Evolutionary conservation across 2,329 filamentous ascomycete genomes (phyloP).

Genomic region (Colletotrichum tanaceti): DNA sequence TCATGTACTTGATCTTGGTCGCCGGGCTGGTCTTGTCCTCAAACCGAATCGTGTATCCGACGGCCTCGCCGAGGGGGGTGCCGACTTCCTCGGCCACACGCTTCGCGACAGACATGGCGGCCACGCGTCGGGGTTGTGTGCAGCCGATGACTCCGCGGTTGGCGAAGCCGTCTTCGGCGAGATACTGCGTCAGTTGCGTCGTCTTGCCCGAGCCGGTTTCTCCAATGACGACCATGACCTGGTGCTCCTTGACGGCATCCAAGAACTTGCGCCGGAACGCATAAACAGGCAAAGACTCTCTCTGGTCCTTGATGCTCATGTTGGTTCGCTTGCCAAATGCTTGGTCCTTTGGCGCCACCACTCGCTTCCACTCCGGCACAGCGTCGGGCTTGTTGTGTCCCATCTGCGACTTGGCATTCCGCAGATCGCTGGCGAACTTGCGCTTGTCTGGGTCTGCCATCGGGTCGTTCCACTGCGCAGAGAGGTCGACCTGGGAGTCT

Average conservation of each 20-base stretch:
- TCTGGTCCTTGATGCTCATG: slow-evolving; percentile 94
- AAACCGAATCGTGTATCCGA: slow-evolving; percentile 97
- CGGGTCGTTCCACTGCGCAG: slow-evolving; percentile 95
- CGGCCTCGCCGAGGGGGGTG: slow-evolving; percentile 88
- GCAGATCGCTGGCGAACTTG: slow-evolving; percentile 89
- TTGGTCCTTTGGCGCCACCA: slow-evolving; percentile 81
- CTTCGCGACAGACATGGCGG: slow-evolving; percentile 97
- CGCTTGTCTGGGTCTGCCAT: slow-evolving; percentile 88
- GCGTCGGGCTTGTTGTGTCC: slow-evolving; percentile 69
- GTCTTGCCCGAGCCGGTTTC: slow-evolving; percentile 98
- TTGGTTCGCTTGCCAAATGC: slow-evolving; percentile 87
- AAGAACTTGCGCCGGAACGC: slow-evolving; percentile 89
- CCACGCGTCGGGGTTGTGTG: slow-evolving; percentile 95
- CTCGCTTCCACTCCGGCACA: slow-evolving; percentile 93
- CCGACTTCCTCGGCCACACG: slow-evolving; percentile 97
- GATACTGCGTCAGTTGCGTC: slow-evolving; percentile 93
- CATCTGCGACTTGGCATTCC: slow-evolving; percentile 68
- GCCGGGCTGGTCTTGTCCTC: slow-evolving; percentile 90
- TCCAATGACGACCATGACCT: slow-evolving; percentile 94
- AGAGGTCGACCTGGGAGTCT: slow-evolving; percentile 83
- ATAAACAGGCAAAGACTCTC: slow-evolving; percentile 89
- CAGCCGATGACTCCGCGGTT: slow-evolving; percentile 92
- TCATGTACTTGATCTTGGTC: slow-evolving; percentile 99
- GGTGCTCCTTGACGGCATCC: slow-evolving; percentile 86
- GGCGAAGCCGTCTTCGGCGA: slow-evolving; percentile 91